Evolutionary conservation across 139 green algal species (phyloP).

Genomic region (Chlamydomonas asymmetrica): DNA sequence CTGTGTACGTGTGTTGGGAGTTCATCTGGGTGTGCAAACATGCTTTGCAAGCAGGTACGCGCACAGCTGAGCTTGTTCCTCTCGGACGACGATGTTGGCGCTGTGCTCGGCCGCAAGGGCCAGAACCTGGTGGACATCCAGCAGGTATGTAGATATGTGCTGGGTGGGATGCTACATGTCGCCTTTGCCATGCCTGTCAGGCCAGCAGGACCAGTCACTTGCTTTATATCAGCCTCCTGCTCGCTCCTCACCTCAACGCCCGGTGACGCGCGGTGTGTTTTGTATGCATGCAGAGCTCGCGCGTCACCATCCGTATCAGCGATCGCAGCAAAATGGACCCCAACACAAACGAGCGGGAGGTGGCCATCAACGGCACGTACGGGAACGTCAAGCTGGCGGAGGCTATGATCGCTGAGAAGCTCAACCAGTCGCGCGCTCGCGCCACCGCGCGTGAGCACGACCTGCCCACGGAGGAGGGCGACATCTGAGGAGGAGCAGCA

Average conservation of each 20-base stretch:
- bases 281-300: slow-evolving; percentile 53
- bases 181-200: background rate
- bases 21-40: too few relatives aligned
- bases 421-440: slow-evolving; percentile 37
- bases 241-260: too few relatives aligned
- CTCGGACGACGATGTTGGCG: slow-evolving; percentile 61
- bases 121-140: slow-evolving; percentile 48
- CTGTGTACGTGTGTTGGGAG: background rate
- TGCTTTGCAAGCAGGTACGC: background rate
- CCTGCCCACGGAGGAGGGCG: background rate
- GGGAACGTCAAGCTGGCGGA: slow-evolving; percentile 57
- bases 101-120: slow-evolving; percentile 59
- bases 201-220: too few relatives aligned
- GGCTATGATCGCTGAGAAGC: slow-evolving; percentile 68
- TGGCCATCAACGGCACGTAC: slow-evolving; percentile 53
- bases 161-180: background rate
- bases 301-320: slow-evolving; percentile 62
- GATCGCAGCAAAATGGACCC: slow-evolving; percentile 65
- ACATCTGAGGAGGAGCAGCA: background rate
- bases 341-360: slow-evolving; percentile 57
- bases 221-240: too few relatives aligned
- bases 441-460: slow-evolving; percentile 18
- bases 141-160: slow-evolving; percentile 27
- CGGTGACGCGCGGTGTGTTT: too few relatives aligned
- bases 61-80: slow-evolving; percentile 37